phyloP scores from a whole-genome alignment of 495 filamentous ascomycete species.

The Talaromyces thailandensis region DNA sequence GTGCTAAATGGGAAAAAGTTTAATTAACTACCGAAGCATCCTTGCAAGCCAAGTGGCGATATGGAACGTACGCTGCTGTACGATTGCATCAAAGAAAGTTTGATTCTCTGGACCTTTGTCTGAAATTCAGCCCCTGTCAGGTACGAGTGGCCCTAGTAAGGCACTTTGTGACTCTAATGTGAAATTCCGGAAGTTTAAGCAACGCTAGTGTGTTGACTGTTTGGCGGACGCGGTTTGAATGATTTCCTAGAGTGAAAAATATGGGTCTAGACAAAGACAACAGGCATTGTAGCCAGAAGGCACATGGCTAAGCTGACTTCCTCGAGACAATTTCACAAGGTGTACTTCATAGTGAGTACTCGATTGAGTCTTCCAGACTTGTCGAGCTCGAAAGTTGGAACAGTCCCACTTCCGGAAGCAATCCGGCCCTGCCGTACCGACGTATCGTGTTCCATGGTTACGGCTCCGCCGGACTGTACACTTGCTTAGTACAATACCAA shows the following conservation, averaged over 20 bases:
- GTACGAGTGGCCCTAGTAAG: not conserved
- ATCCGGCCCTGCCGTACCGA: not conserved
- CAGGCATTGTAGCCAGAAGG: not conserved
- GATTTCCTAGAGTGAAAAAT: not conserved
- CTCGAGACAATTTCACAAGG: too few species aligned
- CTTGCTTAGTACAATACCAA: not conserved
- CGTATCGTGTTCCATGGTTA: not conserved
- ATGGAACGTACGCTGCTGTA: not conserved
- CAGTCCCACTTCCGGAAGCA: not conserved
- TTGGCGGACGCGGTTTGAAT: not conserved
- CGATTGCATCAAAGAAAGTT: not conserved
- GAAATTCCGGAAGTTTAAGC: not conserved
- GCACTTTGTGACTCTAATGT: not conserved
- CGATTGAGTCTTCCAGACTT: too few species aligned
- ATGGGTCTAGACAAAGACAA: not conserved
- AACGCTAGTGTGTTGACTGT: not conserved
- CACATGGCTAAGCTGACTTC: not conserved
- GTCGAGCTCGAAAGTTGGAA: not conserved
- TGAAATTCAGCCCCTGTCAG: not conserved
- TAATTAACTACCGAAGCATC: not conserved
- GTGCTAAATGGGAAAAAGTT: not conserved
- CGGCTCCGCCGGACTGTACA: not conserved
- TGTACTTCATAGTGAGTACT: too few species aligned
- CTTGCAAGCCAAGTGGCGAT: not conserved
- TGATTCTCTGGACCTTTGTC: not conserved